phyloP scores from a whole-genome alignment of 169 alveolate species.

The Neospora caninum region DNA sequence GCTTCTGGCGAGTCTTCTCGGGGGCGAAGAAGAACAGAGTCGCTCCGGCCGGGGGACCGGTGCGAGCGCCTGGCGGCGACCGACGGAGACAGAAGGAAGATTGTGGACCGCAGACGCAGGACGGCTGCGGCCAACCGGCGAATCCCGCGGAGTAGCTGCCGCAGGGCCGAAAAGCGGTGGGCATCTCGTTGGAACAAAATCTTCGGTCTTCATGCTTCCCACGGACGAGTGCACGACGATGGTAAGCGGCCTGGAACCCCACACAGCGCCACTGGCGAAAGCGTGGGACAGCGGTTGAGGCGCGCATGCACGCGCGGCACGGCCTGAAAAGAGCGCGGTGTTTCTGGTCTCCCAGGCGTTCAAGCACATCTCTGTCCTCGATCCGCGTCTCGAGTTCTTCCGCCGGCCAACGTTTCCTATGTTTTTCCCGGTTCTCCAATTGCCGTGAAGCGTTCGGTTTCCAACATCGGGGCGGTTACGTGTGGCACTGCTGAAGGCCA shows the following conservation, averaged over 20 bases:
- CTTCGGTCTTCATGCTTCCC: conserved; percentile 33
- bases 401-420: no score
- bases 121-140: not conserved
- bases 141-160: not conserved
- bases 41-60: not conserved
- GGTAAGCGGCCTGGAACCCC: no score
- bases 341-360: no score
- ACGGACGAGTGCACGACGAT: conserved; percentile 12
- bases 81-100: not conserved
- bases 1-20: not conserved
- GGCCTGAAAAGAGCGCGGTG: no score
- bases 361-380: no score
- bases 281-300: not conserved
- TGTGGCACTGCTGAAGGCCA: no score
- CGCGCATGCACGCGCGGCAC: no score
- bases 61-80: not conserved
- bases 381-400: no score
- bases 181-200: not conserved
- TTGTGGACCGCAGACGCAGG: not conserved
- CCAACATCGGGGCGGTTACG: no score
- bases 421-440: no score
- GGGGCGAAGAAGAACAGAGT: not conserved
- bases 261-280: no score
- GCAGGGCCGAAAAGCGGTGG: not conserved
- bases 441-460: no score